Base-by-base conservation (phyloP, 73 alveolate species). In the Uronychia setigera region DNA sequence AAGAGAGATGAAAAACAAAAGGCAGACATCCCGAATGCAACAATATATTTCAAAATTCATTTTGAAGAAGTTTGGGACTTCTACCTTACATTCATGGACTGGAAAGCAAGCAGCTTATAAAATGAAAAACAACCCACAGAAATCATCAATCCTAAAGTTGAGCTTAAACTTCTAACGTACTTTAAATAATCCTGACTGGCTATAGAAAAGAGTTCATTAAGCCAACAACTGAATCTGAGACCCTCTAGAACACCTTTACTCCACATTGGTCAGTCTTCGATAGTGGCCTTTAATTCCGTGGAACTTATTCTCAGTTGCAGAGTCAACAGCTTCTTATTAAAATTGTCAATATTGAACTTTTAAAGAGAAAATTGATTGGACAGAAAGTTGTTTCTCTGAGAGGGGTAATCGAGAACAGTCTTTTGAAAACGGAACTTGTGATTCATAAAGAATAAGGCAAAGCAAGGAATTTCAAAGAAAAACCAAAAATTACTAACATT, bases 11-110 rank as follows among this genome's bases (percentile, higher is more conserved):
- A 59, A 29, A 80, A 80, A 30, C 75, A 31, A 78, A 34, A 28
- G 19, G 67, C 67, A 11, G 67, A 46, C 19, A 46, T 46, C 5
- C 19, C 5, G 19, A 46, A 46, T 33, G 87, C 86, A 33, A 32
- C 28, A 26, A 77, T 81, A 28, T 59, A 77, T n/a, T 31, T 29
- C 19, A 87, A 87, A 31, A 74, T 87, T 0, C 34, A 28, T 25
- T 35, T 80, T 74, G 93, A 80, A 31, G 93, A 87, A 31, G 46
- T 87, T 33, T 87, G 93, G 93, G 93, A 87, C 77, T 87, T 87
- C 77, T 80, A 87, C 74, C 79, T 87, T 75, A 80, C 85, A n/a
- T 87, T 87, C 58, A 34, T 80, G 85, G 93, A 87, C 74, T 87
- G 93, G 93, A 87, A 87, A 60, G 58, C 83, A 5, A 76, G 80